Evolutionary conservation across 1,139 yeast genomes (phyloP), one percentile per base, ranked within the genome.

Genomic region (Magnusiomyces sp.): DNA sequence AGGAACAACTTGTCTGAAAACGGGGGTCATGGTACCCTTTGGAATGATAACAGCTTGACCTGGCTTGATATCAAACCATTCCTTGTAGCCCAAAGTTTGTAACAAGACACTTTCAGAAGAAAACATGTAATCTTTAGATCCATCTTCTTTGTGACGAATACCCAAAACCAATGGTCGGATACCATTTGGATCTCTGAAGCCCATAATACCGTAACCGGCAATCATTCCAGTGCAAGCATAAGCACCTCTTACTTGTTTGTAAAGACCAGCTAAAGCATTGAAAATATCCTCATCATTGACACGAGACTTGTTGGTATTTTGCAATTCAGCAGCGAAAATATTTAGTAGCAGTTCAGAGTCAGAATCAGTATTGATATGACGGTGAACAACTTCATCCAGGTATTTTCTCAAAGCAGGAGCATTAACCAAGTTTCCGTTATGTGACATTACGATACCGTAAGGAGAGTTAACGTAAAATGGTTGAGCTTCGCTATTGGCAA

Each of bases 381-480:
- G 85, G 69, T 94, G 98, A 34, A 89, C 97, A 45, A 78, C 88
- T 66, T 88, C 95, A 65, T 92, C 98, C 71, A 92, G 76, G 64
- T 84, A 83, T 59, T 79, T 74, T 60, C 82, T 77, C 62, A 92
- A 75, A 53, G 85, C 86, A 14, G 75, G 77, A 6, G 95, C 86
- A 67, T 92, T 94, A 53, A 90, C 95, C 62, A 92, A 75, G 68
- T 94, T 92, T 61, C 98, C 98, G 66, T 92, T 92, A 69, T 92
- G 98, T 53, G 94, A 80, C 66, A 94, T 66, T 43, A 86, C 79
- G 55, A 92, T 82, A 51, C 98, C 98, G 62, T 89, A 92, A 2
- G 98, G 98, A 44, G 96, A 82, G 71, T 92, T 92, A 57, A 92
- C 99, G 64, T 94, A 92, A 64, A 92, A 94, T 5, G 99, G 99